Percentiles rank a stretch among this genome's conserved stretches.
These are phyloP conservation scores for Tolypocladium sp. DNA, from an alignment of 2,329 filamentous ascomycete species.

Conservation along the genomic window DNA sequence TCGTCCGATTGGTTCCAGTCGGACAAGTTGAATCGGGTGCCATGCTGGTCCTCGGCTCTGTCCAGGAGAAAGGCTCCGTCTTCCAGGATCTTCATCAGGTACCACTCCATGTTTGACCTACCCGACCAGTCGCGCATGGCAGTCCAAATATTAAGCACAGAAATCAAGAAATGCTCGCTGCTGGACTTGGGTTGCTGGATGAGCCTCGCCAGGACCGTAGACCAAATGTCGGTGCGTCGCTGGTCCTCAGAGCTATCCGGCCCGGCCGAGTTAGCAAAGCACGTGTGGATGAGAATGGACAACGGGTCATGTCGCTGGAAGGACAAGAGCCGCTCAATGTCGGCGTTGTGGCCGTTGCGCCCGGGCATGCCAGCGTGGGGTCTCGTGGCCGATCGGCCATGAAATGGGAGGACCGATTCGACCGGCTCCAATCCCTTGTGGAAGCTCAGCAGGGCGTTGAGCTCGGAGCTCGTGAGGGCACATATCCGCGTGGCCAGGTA, in stretches of 20 bases:
- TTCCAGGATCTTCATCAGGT: conserved; percentile 88
- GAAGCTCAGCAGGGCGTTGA: conserved; percentile 68
- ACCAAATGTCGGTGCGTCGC: conserved; percentile 77
- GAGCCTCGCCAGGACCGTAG: conserved; percentile 73
- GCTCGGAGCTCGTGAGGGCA: conserved; percentile 64
- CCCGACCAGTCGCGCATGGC: conserved; percentile 84
- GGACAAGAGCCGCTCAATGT: conserved; percentile 75
- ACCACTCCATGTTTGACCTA: conserved; percentile 83
- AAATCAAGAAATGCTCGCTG: conserved; percentile 71
- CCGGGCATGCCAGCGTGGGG: conserved; percentile 36
- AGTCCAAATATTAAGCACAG: conserved; percentile 81
- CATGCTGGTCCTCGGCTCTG: conserved; percentile 69
- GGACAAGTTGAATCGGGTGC: conserved; percentile 61
- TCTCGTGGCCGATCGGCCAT: conserved; percentile 40
- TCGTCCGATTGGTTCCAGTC: conserved; percentile 71
- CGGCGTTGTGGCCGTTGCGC: conserved; percentile 38
- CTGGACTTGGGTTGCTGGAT: conserved; percentile 69
- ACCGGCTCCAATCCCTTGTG: conserved; percentile 72
- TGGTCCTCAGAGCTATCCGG: conserved; percentile 74
- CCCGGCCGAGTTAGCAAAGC: conserved; percentile 78
- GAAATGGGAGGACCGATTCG: conserved; percentile 72
- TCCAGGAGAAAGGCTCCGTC: conserved; percentile 87
- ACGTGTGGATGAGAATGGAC: conserved; percentile 76
- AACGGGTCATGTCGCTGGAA: conserved; percentile 85
- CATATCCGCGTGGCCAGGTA: conserved; percentile 79